phyloP scores from a whole-genome alignment of 2,329 filamentous ascomycete genomes.

The Colletotrichum sp. region DNA sequence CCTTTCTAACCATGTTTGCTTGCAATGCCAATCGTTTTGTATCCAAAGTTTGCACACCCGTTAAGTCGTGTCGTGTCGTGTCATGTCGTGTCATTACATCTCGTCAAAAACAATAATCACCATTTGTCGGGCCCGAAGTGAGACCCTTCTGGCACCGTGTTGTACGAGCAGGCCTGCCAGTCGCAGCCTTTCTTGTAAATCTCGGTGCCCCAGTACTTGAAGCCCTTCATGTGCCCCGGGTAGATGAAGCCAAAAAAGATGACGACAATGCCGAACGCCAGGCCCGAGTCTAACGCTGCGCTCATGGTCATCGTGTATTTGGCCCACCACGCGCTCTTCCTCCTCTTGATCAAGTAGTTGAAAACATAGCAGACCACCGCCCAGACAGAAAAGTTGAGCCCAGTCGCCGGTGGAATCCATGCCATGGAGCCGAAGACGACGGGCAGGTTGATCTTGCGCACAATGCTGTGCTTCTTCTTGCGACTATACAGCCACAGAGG shows the following conservation, averaged over 20 bases:
- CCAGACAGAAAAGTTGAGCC: conserved; percentile 89
- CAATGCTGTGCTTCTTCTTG: conserved; percentile 62
- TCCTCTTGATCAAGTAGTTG: conserved; percentile 75
- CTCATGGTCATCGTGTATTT: conserved; percentile 92
- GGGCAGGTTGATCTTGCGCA: conserved; percentile 80
- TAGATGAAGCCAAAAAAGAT: conserved; percentile 90
- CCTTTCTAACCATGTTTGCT: background rate
- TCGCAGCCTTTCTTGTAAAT: conserved; percentile 85
- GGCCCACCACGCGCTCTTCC: conserved; percentile 80
- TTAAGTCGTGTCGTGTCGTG: conserved; percentile 4
- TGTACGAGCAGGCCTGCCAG: conserved; percentile 81
- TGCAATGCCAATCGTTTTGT: background rate
- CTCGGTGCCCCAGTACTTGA: conserved; percentile 90
- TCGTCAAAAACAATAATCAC: conserved; percentile 36
- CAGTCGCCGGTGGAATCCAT: conserved; percentile 87
- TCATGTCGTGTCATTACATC: conserved; percentile 5
- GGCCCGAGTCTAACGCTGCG: conserved; percentile 80
- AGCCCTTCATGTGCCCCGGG: conserved; percentile 73
- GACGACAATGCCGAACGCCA: conserved; percentile 82
- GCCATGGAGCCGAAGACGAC: conserved; percentile 82
- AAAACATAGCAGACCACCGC: conserved; percentile 84
- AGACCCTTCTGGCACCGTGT: conserved; percentile 63
- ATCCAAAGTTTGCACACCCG: background rate
- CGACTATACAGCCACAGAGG: conserved; percentile 75
- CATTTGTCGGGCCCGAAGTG: conserved; percentile 70